Evolutionary conservation across 805 yeast genomes (phyloP).

Genomic region (Cyberlindnera xishuangbannaensis): DNA sequence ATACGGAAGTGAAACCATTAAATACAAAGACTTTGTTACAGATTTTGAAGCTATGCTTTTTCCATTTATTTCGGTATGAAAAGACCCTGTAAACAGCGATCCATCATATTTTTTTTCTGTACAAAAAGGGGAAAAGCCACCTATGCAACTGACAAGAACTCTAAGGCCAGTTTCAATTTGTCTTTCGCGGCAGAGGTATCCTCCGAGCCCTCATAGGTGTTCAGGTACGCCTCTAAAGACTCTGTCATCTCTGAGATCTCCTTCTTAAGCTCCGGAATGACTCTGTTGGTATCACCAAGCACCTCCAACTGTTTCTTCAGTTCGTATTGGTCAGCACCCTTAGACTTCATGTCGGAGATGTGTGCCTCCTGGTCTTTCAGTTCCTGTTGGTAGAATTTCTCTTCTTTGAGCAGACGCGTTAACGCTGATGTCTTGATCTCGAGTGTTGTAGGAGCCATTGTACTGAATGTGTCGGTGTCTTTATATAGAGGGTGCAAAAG

Average conservation of each 20-base stretch:
- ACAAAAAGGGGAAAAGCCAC: neutral
- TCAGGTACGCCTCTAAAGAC: conserved; percentile 36
- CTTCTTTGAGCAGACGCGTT: conserved; percentile 64
- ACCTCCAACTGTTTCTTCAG: conserved; percentile 50
- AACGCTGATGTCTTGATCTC: conserved; percentile 71
- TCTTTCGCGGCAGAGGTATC: conserved; percentile 25
- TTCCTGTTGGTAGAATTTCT: conserved; percentile 53
- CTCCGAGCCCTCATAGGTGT: conserved; percentile 30
- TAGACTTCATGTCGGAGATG: conserved; percentile 41
- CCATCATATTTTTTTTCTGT: conserved; percentile 24
- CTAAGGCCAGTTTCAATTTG: conserved; percentile 23
- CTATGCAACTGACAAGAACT: conserved; percentile 13
- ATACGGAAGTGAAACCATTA: too few relatives aligned
- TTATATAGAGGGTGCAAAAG: too few relatives aligned
- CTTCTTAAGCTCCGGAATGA: conserved; percentile 42
- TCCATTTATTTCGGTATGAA: too few relatives aligned
- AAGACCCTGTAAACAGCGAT: too few relatives aligned
- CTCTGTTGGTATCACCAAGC: conserved; percentile 46
- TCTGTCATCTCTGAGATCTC: conserved; percentile 35
- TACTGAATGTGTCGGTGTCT: neutral
- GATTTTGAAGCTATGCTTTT: too few relatives aligned
- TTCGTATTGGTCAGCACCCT: conserved; percentile 57
- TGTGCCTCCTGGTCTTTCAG: conserved; percentile 44
- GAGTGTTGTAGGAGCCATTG: conserved; percentile 63
- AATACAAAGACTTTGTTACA: too few relatives aligned